phyloP scores from a whole-genome alignment of 768 basidiomycete species.

The Dendrothele bispora region DNA sequence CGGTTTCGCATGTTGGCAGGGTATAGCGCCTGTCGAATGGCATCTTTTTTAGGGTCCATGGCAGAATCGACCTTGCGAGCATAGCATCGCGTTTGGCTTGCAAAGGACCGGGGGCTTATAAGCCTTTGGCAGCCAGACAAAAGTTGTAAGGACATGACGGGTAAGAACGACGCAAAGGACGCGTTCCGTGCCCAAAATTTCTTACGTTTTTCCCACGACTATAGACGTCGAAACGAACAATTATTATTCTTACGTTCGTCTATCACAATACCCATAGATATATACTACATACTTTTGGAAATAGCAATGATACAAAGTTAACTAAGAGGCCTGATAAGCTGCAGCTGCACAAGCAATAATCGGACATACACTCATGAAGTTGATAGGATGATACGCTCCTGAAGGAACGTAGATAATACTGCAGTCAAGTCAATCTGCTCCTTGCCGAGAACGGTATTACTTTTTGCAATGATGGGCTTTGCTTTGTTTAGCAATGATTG shows the following conservation, averaged over 20 bases:
- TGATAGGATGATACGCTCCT: conserved; percentile 49
- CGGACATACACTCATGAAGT: background rate
- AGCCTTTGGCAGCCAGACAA: background rate
- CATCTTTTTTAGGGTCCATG: conserved; percentile 64
- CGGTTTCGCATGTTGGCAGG: conserved; percentile 72
- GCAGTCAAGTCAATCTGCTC: conserved; percentile 55
- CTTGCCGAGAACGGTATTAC: conserved; percentile 46
- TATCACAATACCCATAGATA: too few relatives aligned
- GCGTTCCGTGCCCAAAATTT: too few relatives aligned
- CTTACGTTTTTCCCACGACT: background rate
- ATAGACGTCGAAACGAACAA: too few relatives aligned
- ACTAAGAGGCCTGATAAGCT: too few relatives aligned
- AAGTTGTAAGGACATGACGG: background rate
- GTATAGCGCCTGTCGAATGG: conserved; percentile 79
- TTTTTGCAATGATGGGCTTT: conserved; percentile 62
- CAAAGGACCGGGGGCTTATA: background rate
- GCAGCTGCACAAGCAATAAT: too few relatives aligned
- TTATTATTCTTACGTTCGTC: background rate
- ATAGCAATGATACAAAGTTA: background rate
- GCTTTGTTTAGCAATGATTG: conserved; percentile 65
- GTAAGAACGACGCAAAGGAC: background rate
- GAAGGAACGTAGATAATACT: conserved; percentile 63
- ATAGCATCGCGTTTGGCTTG: conserved; percentile 24
- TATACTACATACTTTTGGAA: background rate
- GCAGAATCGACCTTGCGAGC: conserved; percentile 41